Conservation (phyloP, 495 filamentous ascomycete genomes). For the Hypoxylon cercidicola region DNA sequence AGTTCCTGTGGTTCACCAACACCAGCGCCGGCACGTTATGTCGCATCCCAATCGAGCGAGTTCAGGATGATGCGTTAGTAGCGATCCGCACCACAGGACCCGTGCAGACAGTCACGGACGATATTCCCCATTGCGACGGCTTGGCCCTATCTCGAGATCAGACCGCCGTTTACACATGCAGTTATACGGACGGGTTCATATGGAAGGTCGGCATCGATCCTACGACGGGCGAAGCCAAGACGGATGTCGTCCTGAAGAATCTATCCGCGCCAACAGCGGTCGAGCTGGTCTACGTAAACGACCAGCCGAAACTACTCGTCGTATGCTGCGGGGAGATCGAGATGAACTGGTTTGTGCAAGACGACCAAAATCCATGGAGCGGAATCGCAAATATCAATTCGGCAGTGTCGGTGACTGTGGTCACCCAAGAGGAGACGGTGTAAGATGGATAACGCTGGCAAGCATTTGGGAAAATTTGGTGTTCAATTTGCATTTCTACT, state of each 20-base stretch:
- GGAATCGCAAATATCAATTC: conserved; percentile 42
- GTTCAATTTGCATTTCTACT: conserved; percentile 15
- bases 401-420: conserved; percentile 40
- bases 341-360: conserved; percentile 40
- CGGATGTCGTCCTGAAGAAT: conserved; percentile 34
- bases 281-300: conserved; percentile 35
- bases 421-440: conserved; percentile 29
- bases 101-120: conserved; percentile 33
- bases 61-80: conserved; percentile 26
- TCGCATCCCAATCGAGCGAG: conserved; percentile 42
- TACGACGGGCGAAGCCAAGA: conserved; percentile 28
- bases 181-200: conserved; percentile 42
- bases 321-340: conserved; percentile 48
- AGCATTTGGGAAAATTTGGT: conserved; percentile 20
- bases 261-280: conserved; percentile 44
- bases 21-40: conserved; percentile 41
- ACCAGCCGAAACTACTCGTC: conserved; percentile 39
- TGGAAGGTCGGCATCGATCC: conserved; percentile 43
- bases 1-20: conserved; percentile 45
- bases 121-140: conserved; percentile 43
- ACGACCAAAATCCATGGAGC: conserved; percentile 42
- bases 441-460: conserved; percentile 12
- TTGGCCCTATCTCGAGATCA: conserved; percentile 39
- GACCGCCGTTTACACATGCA: conserved; percentile 41
- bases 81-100: conserved; percentile 37